A percentile compares a stretch with the other conserved stretches of the same genome.
Conservation (phyloP, 202 grass and related monocot species). For the Digitaria exilis region DNA sequence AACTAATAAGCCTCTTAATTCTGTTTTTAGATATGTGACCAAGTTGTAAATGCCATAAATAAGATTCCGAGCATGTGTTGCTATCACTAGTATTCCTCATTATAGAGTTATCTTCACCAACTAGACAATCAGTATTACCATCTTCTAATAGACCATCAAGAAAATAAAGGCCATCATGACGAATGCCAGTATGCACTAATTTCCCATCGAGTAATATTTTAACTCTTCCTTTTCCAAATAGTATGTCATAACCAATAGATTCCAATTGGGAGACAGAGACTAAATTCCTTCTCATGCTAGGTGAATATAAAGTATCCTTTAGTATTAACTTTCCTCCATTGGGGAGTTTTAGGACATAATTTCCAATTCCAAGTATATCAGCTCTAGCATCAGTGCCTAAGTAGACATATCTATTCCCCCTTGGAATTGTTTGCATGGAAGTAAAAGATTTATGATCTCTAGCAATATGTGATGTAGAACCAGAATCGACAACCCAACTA, state of each 20-base stretch:
- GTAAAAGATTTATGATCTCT: no score
- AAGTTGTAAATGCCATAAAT: no score
- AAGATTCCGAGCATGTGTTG: no score
- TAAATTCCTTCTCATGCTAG: background rate
- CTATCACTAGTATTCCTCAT: background rate
- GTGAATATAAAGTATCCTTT: background rate
- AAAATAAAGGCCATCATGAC: background rate
- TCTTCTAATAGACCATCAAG: background rate
- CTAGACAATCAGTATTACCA: background rate
- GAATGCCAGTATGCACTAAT: background rate
- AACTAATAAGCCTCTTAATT: no score
- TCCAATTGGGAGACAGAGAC: background rate
- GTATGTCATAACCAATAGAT: background rate
- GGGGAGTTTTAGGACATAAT: conserved; percentile 7
- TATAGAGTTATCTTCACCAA: background rate
- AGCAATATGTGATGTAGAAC: no score
- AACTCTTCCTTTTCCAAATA: no score
- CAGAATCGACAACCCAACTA: no score
- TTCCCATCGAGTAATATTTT: background rate
- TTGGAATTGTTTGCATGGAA: no score
- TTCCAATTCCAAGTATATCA: conserved; percentile 7
- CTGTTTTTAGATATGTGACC: no score
- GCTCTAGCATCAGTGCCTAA: no score
- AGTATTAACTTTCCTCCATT: background rate
- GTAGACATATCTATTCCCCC: no score